phyloP scores from a whole-genome alignment of 495 filamentous ascomycete genomes.

The Podospora australis region DNA sequence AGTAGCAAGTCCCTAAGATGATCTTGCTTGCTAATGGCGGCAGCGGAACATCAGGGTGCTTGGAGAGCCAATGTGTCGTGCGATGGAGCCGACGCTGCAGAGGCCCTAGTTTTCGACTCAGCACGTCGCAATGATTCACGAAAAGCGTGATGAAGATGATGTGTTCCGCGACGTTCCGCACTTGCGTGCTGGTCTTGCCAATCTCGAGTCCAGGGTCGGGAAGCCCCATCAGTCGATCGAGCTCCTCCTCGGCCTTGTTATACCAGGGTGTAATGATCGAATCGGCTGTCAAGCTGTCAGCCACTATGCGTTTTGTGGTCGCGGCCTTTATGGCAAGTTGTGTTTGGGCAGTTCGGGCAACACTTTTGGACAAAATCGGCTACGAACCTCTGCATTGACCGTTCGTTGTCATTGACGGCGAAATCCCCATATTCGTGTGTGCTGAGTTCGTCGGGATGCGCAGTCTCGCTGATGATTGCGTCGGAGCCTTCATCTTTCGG shows the following conservation, averaged over 20 bases:
- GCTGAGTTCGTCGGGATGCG: too few species aligned
- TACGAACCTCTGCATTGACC: slow-evolving; percentile 18
- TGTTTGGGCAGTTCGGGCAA: slow-evolving; percentile 11
- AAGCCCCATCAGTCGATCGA: neutral
- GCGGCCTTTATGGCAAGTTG: slow-evolving; percentile 3
- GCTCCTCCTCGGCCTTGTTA: neutral
- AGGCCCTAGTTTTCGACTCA: neutral
- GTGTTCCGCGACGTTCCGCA: neutral
- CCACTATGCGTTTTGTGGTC: neutral
- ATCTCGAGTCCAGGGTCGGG: neutral
- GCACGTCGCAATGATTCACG: neutral
- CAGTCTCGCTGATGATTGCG: neutral
- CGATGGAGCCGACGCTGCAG: neutral
- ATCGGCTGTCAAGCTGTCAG: neutral
- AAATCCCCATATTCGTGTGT: neutral
- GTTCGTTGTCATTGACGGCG: neutral
- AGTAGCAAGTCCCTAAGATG: neutral
- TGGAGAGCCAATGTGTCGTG: neutral
- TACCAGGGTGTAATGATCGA: neutral
- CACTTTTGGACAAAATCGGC: slow-evolving; percentile 15
- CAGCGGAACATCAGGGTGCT: neutral
- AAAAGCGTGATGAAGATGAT: neutral
- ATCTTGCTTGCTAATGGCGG: neutral
- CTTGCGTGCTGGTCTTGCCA: neutral
- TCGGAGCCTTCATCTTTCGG: neutral